Evolutionary conservation across 2,329 filamentous ascomycete species (phyloP).

Genomic region (Ceratocystis alfenasii): DNA sequence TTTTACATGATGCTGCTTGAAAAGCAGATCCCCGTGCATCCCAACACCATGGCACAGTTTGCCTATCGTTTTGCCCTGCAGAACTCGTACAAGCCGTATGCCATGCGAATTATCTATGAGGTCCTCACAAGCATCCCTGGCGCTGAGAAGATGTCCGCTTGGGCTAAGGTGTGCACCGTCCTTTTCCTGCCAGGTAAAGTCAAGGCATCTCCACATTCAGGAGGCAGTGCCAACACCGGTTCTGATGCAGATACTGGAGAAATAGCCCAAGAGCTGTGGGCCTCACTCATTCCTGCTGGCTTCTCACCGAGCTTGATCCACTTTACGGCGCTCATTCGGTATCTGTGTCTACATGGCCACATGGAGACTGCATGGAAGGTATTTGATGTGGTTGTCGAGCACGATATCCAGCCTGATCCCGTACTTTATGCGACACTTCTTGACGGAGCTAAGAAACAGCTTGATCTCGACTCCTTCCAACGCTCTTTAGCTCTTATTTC

Average conservation of each 20-base stretch:
- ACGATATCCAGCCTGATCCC: constrained; percentile 50
- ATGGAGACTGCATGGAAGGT: constrained; percentile 52
- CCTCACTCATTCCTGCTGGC: constrained; percentile 35
- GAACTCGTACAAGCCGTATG: constrained; percentile 17
- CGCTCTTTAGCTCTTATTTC: constrained; percentile 18
- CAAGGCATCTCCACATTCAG: not conserved
- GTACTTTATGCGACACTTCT: constrained; percentile 60
- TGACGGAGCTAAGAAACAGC: constrained; percentile 51
- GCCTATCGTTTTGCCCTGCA: constrained; percentile 37
- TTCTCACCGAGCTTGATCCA: constrained; percentile 50
- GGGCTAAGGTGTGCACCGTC: constrained; percentile 42
- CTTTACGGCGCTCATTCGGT: constrained; percentile 58
- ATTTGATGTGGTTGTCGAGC: constrained; percentile 48
- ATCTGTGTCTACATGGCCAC: constrained; percentile 55
- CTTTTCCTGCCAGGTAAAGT: constrained; percentile 28
- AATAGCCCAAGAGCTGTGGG: constrained; percentile 33
- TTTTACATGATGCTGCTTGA: constrained; percentile 31
- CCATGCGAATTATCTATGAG: constrained; percentile 24
- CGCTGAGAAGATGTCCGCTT: constrained; percentile 33
- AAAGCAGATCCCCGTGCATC: constrained; percentile 29
- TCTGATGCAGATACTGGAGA: constrained; percentile 28
- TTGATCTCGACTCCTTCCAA: constrained; percentile 41
- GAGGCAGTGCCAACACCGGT: not conserved
- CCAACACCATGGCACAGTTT: constrained; percentile 38
- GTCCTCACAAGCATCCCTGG: constrained; percentile 31